Base-by-base conservation (phyloP, 345 rosid genomes). In the Lepidium aucheri region DNA sequence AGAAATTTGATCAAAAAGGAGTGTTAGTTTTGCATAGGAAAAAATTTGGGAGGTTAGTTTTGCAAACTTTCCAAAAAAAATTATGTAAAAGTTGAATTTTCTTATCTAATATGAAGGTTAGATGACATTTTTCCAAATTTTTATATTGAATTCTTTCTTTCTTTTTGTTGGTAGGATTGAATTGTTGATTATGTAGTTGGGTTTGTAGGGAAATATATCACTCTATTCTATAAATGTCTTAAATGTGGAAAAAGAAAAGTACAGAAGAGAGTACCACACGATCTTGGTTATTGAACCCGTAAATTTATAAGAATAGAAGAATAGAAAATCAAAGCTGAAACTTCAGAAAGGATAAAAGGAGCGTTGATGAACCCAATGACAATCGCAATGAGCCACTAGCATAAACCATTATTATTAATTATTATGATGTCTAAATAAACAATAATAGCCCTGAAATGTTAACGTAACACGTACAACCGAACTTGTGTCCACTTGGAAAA, bases 181-280 rank as follows among this genome's bases (percentile, higher is more conserved):
- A n/a, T n/a, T n/a, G n/a, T n/a, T n/a, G n/a, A n/a, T n/a, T 24
- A 4, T 50, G 33, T 33, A 6, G 6, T 6, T 47, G 20, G 36
- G 11, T 54, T 24, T 26, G 30, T 46, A 57, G 41, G 39, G 20
- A 39, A 59, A 49, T 9, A 6, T 14, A 24, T 50, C 7, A 60
- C 11, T 38, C 22, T 43, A 32, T 44, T 17, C 36, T 40, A 42
- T 14, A 36, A 18, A n/a, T n/a, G 18, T 63, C 15, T 32, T 14
- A 22, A 18, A 20, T 12, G 18, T 0, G 28, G 3, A 11, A 15
- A 51, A 39, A 50, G 18, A 68, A 53, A 73, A 28, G 76, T 73
- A 73, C 76, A 66, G 6, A 59, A 59, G 60, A 59, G 60, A 59
- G 76, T 73, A 73, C 76, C 67, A 73, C 50, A 73, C 62, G 50